A percentile compares a stretch with the other conserved stretches of the same genome.
phyloP scores from a whole-genome alignment of 441 rosid genomes.

The Flueggea neowawraea region DNA sequence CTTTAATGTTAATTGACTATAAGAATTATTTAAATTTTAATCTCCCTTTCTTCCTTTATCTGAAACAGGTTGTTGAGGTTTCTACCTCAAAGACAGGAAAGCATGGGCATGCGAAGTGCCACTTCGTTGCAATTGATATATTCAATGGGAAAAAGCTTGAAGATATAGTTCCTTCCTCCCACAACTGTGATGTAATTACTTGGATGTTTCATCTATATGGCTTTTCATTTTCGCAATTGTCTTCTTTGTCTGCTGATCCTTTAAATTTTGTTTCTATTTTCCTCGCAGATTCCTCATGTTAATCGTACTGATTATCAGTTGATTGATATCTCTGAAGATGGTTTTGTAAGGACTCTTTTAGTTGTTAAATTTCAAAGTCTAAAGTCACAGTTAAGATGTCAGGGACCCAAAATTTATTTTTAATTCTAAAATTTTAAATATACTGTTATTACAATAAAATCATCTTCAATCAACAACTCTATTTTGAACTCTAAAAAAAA shows the following conservation, averaged over 20 bases:
- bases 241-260: background rate
- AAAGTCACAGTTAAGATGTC: no score
- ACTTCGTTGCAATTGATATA: slow-evolving; percentile 85
- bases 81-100: slow-evolving; percentile 94
- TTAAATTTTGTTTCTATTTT: background rate
- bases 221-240: background rate
- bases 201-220: background rate
- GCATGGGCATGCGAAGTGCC: slow-evolving; percentile 95
- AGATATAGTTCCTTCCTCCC: slow-evolving; percentile 92
- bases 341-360: slow-evolving; percentile 53
- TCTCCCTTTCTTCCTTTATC: background rate
- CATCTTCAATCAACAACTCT: no score
- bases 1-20: background rate
- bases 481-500: no score
- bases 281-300: slow-evolving; percentile 84
- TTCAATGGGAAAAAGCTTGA: slow-evolving; percentile 88
- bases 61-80: slow-evolving; percentile 81
- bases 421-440: no score
- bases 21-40: background rate
- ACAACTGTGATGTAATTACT: slow-evolving; percentile 77
- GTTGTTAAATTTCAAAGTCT: no score
- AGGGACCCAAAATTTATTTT: no score
- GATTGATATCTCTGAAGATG: slow-evolving; percentile 96
- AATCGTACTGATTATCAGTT: slow-evolving; percentile 83
- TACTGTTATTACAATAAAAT: no score